Conservation (phyloP, 108 stramenopile genomes). For the Cafeteria roenbergensis region DNA sequence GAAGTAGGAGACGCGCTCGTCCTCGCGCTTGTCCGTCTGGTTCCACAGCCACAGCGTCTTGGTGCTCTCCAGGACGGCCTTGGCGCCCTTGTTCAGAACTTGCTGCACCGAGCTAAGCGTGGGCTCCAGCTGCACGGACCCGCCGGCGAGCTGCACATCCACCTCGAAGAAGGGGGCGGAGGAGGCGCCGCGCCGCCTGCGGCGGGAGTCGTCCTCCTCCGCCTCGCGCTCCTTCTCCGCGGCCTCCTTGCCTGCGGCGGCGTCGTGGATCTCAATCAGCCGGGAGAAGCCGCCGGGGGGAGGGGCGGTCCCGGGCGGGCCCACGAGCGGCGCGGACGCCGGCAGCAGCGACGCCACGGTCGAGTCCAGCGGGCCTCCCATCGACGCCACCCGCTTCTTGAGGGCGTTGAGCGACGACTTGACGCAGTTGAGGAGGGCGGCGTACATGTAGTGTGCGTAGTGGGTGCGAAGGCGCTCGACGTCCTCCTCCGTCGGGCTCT, state of each 20-base stretch:
- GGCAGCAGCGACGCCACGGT: neutral
- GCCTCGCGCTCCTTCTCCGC: neutral
- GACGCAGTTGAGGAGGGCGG: constrained; percentile 64
- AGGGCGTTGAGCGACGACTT: constrained; percentile 73
- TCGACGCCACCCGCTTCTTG: constrained; percentile 61
- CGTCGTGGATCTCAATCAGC: neutral
- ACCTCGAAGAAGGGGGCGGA: constrained; percentile 63
- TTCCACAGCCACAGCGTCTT: constrained; percentile 61
- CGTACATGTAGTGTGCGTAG: constrained; percentile 81
- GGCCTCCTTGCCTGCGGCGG: neutral
- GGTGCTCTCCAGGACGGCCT: constrained; percentile 67
- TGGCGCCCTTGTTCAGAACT: constrained; percentile 68
- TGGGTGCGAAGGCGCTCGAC: constrained; percentile 60
- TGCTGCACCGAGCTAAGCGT: constrained; percentile 69
- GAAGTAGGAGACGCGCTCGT: constrained; percentile 49
- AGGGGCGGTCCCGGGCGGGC: neutral
- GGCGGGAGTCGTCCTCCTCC: neutral
- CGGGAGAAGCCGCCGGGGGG: neutral
- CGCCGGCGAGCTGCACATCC: constrained; percentile 63
- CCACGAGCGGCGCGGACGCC: neutral
- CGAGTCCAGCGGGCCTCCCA: constrained; percentile 11
- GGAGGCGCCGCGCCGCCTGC: neutral
- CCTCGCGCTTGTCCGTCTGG: constrained; percentile 5
- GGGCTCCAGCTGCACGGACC: constrained; percentile 53
- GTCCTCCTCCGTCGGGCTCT: constrained; percentile 51